phyloP scores from a whole-genome alignment of 345 rosid genomes.

The Heritiera fomes region DNA sequence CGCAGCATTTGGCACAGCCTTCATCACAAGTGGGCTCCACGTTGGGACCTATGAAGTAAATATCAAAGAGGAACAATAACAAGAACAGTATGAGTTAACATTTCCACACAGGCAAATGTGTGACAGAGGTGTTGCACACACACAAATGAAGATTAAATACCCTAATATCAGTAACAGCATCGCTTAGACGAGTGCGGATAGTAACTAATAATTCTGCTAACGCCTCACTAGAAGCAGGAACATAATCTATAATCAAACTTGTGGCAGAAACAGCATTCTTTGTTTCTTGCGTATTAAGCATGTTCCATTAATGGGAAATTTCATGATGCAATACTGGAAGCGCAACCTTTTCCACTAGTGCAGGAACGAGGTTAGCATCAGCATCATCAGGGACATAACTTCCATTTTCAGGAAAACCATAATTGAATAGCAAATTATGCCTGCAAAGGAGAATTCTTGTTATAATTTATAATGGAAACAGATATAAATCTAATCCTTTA shows the following conservation, averaged over 20 bases:
- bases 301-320: slow-evolving; percentile 85
- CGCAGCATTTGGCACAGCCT: slow-evolving; percentile 87
- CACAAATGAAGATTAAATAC: slow-evolving; percentile 32
- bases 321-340: slow-evolving; percentile 83
- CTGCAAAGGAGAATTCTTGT: slow-evolving; percentile 41
- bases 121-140: slow-evolving; percentile 24
- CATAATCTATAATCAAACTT: slow-evolving; percentile 70
- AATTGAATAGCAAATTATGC: slow-evolving; percentile 80
- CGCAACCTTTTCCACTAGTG: slow-evolving; percentile 85
- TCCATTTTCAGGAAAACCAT: slow-evolving; percentile 80
- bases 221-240: slow-evolving; percentile 75
- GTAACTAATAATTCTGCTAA: slow-evolving; percentile 59
- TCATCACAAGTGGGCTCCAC: slow-evolving; percentile 77
- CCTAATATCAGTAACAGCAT: slow-evolving; percentile 60
- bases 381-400: slow-evolving; percentile 62
- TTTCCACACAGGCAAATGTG: slow-evolving; percentile 27
- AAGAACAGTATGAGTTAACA: not conserved
- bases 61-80: slow-evolving; percentile 23
- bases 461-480: not conserved
- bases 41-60: slow-evolving; percentile 65
- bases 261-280: slow-evolving; percentile 85
- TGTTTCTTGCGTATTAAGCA: slow-evolving; percentile 74
- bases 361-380: slow-evolving; percentile 86
- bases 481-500: not conserved
- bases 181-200: slow-evolving; percentile 69